Evolutionary conservation across 495 filamentous ascomycete species (phyloP), one percentile per base, ranked within the genome.

Genomic region (Friedmanniomyces endolithicus): DNA sequence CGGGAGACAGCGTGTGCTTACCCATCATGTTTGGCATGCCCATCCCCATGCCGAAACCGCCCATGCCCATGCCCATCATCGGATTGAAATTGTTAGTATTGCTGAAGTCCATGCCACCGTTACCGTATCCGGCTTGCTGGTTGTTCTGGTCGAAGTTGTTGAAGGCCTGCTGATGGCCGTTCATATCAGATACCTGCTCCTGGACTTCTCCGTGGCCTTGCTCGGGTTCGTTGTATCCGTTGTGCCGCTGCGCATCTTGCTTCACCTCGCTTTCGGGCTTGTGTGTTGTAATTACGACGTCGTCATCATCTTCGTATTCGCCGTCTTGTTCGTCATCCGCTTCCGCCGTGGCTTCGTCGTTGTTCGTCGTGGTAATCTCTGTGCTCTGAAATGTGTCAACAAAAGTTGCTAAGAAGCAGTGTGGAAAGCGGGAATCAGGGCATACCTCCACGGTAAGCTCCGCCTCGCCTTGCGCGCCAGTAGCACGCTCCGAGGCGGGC

Each of bases 21-120:
- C 90, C 86, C 87, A 88, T 87, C 81, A 94, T 89, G 56, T 80
- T 80, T 27, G 81, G 79, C 70, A 48, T 74, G 72, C 67, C 84
- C 82, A 27, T 70, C 33, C 19, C 69, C 22, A 16, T 19, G 70
- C 45, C 71, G 72, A 56, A 55, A 24, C 78, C 79, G 49, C 73
- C 74, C 84, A 90, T 88, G 55, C 79, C 77, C 67, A 78, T 84
- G 56, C 82, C 76, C 67, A 78, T 76, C 78, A 86, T 94, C 58
- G 86, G 81, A 65, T 79, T 86, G 64, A 90, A 82, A 59, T 82
- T 77, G 61, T 72, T 78, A 39, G 63, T 66, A 52, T 74, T 79
- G 61, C 72, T 76, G 70, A 84, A 86, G 55, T 75, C 77, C 51
- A 77, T 55, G 50, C 41, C 49, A 24, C 44, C 44, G 24, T 47